These are phyloP conservation scores for Stagonosporopsis rhizophila DNA, from an alignment of 2,329 filamentous ascomycete genomes.

Conservation along the genomic window DNA sequence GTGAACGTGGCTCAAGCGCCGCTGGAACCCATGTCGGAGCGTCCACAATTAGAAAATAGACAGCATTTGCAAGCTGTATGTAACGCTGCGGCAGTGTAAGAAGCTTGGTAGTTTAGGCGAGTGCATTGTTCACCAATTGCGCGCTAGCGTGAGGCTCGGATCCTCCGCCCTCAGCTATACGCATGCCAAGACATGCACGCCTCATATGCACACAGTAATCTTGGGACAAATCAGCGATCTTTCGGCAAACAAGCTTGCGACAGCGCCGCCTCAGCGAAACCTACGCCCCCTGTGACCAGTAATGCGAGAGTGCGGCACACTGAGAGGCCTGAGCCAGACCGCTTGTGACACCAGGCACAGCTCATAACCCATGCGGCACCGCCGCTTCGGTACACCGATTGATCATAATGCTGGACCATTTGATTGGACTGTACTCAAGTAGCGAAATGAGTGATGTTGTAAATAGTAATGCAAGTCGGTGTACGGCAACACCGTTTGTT, in stretches of 20 bases:
- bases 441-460: slow-evolving; percentile 29
- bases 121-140: slow-evolving; percentile 12
- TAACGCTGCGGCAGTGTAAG: slow-evolving; percentile 20
- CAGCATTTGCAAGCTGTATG: slow-evolving; percentile 18
- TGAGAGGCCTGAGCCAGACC: slow-evolving; percentile 22
- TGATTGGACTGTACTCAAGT: slow-evolving; percentile 11
- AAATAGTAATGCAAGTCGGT: slow-evolving; percentile 26
- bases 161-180: slow-evolving; percentile 19
- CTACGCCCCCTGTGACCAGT: background rate
- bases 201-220: slow-evolving; percentile 8
- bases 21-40: slow-evolving; percentile 11
- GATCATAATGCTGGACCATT: slow-evolving; percentile 18
- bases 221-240: background rate
- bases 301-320: slow-evolving; percentile 22
- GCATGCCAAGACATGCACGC: slow-evolving; percentile 24
- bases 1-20: slow-evolving; percentile 20
- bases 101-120: slow-evolving; percentile 20
- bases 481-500: slow-evolving; percentile 20
- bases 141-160: slow-evolving; percentile 18
- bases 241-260: background rate
- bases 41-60: slow-evolving; percentile 31
- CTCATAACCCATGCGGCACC: slow-evolving; percentile 18
- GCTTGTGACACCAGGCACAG: slow-evolving; percentile 8
- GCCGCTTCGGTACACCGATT: slow-evolving; percentile 12
- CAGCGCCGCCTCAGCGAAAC: slow-evolving; percentile 6